Evolutionary conservation across 164 flowering plant species (phyloP), one percentile per base, ranked within the genome.

Genomic region (Buxus sempervirens): DNA sequence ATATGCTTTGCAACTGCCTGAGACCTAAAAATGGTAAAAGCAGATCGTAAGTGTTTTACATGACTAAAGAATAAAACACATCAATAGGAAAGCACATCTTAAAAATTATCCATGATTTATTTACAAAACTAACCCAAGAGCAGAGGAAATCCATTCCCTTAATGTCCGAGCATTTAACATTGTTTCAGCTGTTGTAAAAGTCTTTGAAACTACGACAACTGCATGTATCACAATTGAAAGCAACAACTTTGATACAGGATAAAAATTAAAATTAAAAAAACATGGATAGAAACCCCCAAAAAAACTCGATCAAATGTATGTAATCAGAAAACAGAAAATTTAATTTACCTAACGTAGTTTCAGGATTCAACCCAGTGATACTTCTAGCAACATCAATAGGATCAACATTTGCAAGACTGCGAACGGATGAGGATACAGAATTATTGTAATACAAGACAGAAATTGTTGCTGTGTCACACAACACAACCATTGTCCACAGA

Each of bases 121-220:
- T 26, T 10, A 53, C 38, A 15, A 49, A 58, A 82, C 96, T 81
- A 64, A 92, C 99, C 99, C 98, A 59, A 95, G 89, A 54, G 90
- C 76, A 71, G 89, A 60, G 54, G 86, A 78, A 68, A 96, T 96
- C 99, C 98, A 95, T 79, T 87, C 97, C 77, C 92, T 92, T 60
- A 96, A 51, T 9, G 99, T 96, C 45, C 97, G 86, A 73, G 99
- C 99, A 82, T 96, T 96, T 74, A 96, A 69, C 99, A 96, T 96
- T 16, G 97, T 96, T 81, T 96, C 99, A 55, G 99, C 98, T 49
- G 99, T 96, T 51, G 98, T 96, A 73, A 96, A 96, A 67, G 99
- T 96, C 79, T 96, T 96, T 58, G 99, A 96, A 66, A 96, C 99
- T 70, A 96, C 96, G 23, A 96, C 98, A 77, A 89, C 99, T 93